A percentile compares a stretch with the other conserved stretches of the same genome.
Conservation (phyloP, 73 alveolate genomes). For the Blepharisma stoltei region DNA sequence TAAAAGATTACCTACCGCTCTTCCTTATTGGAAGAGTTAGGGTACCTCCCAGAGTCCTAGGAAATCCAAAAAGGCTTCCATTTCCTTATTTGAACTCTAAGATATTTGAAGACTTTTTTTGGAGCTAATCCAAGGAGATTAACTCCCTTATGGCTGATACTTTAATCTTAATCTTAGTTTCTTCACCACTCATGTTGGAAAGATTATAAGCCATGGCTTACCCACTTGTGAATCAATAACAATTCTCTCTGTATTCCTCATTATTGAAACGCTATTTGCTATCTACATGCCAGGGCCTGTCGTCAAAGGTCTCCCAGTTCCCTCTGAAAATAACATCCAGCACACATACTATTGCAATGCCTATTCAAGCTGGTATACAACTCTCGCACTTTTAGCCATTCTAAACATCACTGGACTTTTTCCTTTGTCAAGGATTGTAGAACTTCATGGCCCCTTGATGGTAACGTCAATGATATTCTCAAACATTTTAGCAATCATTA, state of each 20-base stretch:
- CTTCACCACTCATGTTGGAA: background rate
- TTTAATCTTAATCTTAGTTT: too few species aligned
- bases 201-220: background rate
- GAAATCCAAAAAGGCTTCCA: too few species aligned
- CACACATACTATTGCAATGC: conserved; percentile 26
- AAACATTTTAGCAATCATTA: background rate
- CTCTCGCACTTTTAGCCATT: background rate
- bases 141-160: too few species aligned
- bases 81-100: too few species aligned
- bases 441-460: conserved; percentile 33
- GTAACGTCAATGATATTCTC: background rate
- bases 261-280: conserved; percentile 15
- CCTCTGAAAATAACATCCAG: conserved; percentile 12
- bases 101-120: too few species aligned
- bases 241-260: background rate
- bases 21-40: too few species aligned
- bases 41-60: too few species aligned
- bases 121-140: too few species aligned
- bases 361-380: conserved; percentile 28
- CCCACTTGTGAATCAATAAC: conserved; percentile 31
- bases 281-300: conserved; percentile 27
- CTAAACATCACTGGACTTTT: background rate
- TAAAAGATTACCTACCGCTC: too few species aligned
- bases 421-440: background rate
- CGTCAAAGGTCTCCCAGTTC: conserved; percentile 38